Evolutionary conservation across 495 filamentous ascomycete species (phyloP), one percentile per base, ranked within the genome.

Genomic region (Talaromyces borbonicus): DNA sequence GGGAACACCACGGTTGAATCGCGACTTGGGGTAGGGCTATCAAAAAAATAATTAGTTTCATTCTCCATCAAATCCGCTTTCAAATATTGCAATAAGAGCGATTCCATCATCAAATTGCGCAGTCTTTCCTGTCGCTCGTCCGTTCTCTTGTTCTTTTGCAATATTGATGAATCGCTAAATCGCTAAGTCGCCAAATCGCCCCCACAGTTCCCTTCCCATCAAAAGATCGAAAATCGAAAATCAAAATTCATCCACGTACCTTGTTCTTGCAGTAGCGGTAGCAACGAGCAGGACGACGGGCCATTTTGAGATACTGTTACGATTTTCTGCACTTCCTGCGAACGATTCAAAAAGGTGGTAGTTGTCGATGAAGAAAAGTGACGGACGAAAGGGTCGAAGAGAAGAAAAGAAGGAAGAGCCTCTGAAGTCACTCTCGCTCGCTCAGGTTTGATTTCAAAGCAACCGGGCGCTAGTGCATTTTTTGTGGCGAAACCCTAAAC

Each of bases 241-340:
- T 49, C 46, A 43, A 52, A 54, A 57, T 49, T 14, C 9, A 9
- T 15, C 32, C 50, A 77, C 83, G 71, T 67, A 92, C 87, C 90
- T 95, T 95, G 84, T 96, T 96, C 87, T 97, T 97, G 87, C 92
- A 98, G 83, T 98, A 98, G 70, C 92, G 89, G 82, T 98, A 98
- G 75, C 92, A 98, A 75, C 93, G 80, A 57, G 92, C 92, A 59
- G 92, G 92, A 78, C 92, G 86, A 68, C 92, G 85, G 64, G 92
- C 92, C 92, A 98, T 98, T 72, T 80, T 85, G 81, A 81, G 71
- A 73, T 41, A 74, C 66, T 80, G 73, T 68, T 38, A 15, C 5
- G 66, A 67, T 62, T 67, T 66, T 50, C 59, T 74, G 68, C 67
- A 67, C 66, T 73, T 72, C 68, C 57, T 74, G 69, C 65, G 66